Evolutionary conservation across 495 filamentous ascomycete species (phyloP).

Genomic region (Penicillium desertorum): DNA sequence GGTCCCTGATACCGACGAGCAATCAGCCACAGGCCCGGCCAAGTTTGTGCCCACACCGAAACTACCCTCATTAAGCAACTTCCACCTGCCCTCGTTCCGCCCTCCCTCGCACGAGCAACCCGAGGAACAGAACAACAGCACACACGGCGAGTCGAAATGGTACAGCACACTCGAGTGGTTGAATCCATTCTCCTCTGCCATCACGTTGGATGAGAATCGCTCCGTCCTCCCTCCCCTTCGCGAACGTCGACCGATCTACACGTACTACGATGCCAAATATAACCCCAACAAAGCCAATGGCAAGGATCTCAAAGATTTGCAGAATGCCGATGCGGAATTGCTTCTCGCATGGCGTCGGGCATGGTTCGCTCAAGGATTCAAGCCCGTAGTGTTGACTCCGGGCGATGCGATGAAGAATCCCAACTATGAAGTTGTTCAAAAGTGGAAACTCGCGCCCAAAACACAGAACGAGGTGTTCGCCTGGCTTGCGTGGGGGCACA

Average conservation of each 20-base stretch:
- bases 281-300: constrained; percentile 33
- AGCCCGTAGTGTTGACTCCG: constrained; percentile 74
- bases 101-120: constrained; percentile 73
- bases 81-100: constrained; percentile 54
- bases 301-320: constrained; percentile 58
- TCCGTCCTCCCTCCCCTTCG: constrained; percentile 81
- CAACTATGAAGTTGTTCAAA: constrained; percentile 63
- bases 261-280: constrained; percentile 75
- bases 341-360: constrained; percentile 86
- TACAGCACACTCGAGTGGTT: constrained; percentile 86
- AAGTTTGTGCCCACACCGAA: constrained; percentile 44
- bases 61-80: constrained; percentile 39
- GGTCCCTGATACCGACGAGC: constrained; percentile 27
- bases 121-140: constrained; percentile 76
- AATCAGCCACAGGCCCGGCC: constrained; percentile 27
- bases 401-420: constrained; percentile 86
- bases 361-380: constrained; percentile 93
- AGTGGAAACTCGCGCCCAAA: constrained; percentile 49
- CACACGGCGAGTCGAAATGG: constrained; percentile 78
- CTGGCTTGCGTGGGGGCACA: constrained; percentile 92
- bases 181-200: constrained; percentile 80
- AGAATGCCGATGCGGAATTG: constrained; percentile 72
- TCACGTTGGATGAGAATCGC: constrained; percentile 82
- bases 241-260: constrained; percentile 79
- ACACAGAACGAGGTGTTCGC: constrained; percentile 73